A percentile compares a stretch with the other conserved stretches of the same genome.
These are phyloP conservation scores for Candida taoyuanica DNA, from an alignment of 805 yeast genomes.

Conservation along the genomic window DNA sequence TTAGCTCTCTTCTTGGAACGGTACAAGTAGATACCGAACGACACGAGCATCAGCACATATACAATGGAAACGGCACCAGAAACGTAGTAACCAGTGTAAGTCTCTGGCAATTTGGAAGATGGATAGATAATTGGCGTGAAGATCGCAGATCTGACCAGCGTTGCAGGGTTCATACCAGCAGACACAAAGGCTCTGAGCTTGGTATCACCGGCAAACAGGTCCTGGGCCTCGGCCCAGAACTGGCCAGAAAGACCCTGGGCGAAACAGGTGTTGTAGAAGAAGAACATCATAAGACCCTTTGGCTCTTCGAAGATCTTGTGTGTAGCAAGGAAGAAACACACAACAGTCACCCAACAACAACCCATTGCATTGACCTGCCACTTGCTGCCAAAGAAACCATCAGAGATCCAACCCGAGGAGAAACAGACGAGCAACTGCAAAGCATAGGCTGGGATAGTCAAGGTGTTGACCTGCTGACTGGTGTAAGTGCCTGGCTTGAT, in stretches of 20 bases:
- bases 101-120: slow-evolving; percentile 12
- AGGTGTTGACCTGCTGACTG: slow-evolving; percentile 8
- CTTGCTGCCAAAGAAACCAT: slow-evolving; percentile 13
- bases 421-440: slow-evolving; percentile 8
- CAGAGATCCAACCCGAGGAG: slow-evolving; percentile 11
- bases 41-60: slow-evolving; percentile 8
- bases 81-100: slow-evolving; percentile 12
- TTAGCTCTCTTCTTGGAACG: not conserved
- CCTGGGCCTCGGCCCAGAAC: slow-evolving; percentile 17
- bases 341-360: slow-evolving; percentile 5
- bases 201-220: slow-evolving; percentile 9
- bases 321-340: slow-evolving; percentile 12
- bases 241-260: slow-evolving; percentile 14
- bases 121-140: slow-evolving; percentile 12
- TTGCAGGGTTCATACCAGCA: slow-evolving; percentile 15
- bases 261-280: slow-evolving; percentile 12
- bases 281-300: slow-evolving; percentile 9
- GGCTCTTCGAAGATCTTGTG: slow-evolving; percentile 10
- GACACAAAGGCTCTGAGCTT: slow-evolving; percentile 13
- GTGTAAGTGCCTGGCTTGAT: slow-evolving; percentile 9
- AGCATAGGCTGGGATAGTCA: slow-evolving; percentile 11
- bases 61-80: slow-evolving; percentile 9
- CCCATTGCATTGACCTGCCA: slow-evolving; percentile 10
- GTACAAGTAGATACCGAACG: slow-evolving; percentile 6
- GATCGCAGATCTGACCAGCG: slow-evolving; percentile 11